Evolutionary conservation across 257 asterid genomes (phyloP).

Genomic region (Echites panduratus): DNA sequence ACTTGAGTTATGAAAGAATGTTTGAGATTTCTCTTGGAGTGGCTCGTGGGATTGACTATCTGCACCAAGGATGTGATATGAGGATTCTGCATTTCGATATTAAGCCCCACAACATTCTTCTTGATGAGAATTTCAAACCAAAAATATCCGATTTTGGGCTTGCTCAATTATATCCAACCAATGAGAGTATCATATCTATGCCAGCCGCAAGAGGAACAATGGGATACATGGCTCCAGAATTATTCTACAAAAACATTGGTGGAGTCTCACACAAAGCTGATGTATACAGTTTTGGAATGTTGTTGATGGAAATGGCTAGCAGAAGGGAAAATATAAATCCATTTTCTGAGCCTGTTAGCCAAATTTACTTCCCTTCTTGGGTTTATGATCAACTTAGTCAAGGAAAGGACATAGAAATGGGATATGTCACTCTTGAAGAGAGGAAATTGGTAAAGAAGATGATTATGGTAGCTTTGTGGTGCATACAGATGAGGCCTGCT

Average conservation of each 20-base stretch:
- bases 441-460: constrained; percentile 41
- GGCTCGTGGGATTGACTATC: constrained; percentile 40
- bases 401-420: constrained; percentile 29
- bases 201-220: constrained; percentile 31
- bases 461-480: constrained; percentile 45
- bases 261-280: constrained; percentile 42
- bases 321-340: constrained; percentile 28
- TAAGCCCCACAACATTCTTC: constrained; percentile 40
- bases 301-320: constrained; percentile 47
- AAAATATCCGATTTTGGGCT: constrained; percentile 42
- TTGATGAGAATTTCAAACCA: constrained; percentile 35
- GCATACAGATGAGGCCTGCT: constrained; percentile 43
- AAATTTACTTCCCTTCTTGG: constrained; percentile 47
- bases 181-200: constrained; percentile 17
- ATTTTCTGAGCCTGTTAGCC: constrained; percentile 19
- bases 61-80: constrained; percentile 36
- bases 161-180: constrained; percentile 25
- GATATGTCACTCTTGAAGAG: constrained; percentile 31
- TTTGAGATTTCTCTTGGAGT: constrained; percentile 39
- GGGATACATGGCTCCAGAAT: constrained; percentile 41
- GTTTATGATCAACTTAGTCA: constrained; percentile 31
- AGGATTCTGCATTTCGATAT: constrained; percentile 38
- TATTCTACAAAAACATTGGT: constrained; percentile 34
- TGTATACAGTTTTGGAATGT: constrained; percentile 56
- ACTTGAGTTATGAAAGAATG: constrained; percentile 29